phyloP scores from a whole-genome alignment of 1,139 yeast genomes.

The Kazachstania sp. region DNA sequence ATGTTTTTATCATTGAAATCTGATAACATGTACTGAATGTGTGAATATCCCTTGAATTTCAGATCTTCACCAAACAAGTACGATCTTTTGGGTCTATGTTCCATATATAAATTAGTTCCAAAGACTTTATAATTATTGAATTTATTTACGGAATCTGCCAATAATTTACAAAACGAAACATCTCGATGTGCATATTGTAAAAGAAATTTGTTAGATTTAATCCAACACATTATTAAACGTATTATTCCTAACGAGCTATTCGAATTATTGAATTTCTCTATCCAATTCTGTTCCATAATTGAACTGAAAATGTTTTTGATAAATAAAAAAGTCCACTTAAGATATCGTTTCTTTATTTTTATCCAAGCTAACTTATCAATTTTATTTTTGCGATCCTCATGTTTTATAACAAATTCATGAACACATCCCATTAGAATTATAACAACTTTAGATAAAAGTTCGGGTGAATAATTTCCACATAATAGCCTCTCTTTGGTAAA shows the following conservation, averaged over 20 bases:
- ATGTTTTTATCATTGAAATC: constrained; percentile 49
- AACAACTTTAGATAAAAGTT: background rate
- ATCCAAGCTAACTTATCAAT: background rate
- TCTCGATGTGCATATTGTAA: constrained; percentile 34
- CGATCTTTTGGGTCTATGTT: constrained; percentile 34
- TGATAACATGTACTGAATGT: constrained; percentile 44
- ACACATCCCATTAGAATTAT: constrained; percentile 5
- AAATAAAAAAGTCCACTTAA: constrained; percentile 13
- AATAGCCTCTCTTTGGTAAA: background rate
- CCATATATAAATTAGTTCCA: background rate
- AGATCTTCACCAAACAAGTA: constrained; percentile 57
- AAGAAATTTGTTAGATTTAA: constrained; percentile 39
- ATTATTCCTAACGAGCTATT: constrained; percentile 23
- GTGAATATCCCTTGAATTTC: constrained; percentile 45
- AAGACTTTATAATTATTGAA: constrained; percentile 11
- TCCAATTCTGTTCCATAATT: constrained; percentile 12
- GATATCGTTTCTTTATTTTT: constrained; percentile 5
- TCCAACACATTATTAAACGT: constrained; percentile 45
- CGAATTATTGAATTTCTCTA: constrained; percentile 9
- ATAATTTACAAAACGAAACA: constrained; percentile 27
- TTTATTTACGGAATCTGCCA: constrained; percentile 32
- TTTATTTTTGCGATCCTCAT: background rate
- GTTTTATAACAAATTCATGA: background rate
- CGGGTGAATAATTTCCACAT: background rate
- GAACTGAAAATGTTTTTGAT: constrained; percentile 11